These are phyloP conservation scores for Trichophaea hybrida DNA, from an alignment of 2,329 filamentous ascomycete genomes.

Conservation along the genomic window DNA sequence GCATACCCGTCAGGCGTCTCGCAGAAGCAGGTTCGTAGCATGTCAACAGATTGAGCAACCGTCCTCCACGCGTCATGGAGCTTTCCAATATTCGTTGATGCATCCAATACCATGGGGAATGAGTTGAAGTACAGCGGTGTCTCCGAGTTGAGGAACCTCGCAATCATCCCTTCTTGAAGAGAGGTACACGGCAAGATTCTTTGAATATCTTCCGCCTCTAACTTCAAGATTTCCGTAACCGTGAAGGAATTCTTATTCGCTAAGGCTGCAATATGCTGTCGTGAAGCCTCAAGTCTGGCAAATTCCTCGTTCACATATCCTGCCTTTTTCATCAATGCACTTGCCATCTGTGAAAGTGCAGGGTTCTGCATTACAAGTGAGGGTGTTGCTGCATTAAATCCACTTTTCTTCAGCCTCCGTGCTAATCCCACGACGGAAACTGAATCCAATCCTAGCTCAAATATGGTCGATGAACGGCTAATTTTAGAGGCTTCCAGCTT, in stretches of 20 bases:
- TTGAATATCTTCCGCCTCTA: conserved; percentile 46
- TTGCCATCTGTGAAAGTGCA: conserved; percentile 33
- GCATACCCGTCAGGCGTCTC: conserved; percentile 60
- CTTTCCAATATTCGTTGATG: conserved; percentile 29
- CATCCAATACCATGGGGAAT: conserved; percentile 47
- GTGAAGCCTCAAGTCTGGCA: conserved; percentile 24
- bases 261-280: conserved; percentile 33
- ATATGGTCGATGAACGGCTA: conserved; percentile 50
- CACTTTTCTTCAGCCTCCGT: conserved; percentile 46
- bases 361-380: conserved; percentile 50
- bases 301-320: conserved; percentile 25
- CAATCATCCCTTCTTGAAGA: conserved; percentile 75
- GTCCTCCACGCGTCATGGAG: conserved; percentile 46
- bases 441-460: conserved; percentile 77
- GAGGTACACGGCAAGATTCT: conserved; percentile 70
- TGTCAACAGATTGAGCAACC: conserved; percentile 41
- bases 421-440: conserved; percentile 65
- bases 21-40: conserved; percentile 60
- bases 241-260: conserved; percentile 38
- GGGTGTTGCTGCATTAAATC: conserved; percentile 47
- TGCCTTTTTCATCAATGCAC: conserved; percentile 26
- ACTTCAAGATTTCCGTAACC: conserved; percentile 40
- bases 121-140: conserved; percentile 59
- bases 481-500: conserved; percentile 36
- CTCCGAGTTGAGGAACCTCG: conserved; percentile 46